Base-by-base conservation (phyloP, 768 basidiomycete species). In the Terana coerulea region DNA sequence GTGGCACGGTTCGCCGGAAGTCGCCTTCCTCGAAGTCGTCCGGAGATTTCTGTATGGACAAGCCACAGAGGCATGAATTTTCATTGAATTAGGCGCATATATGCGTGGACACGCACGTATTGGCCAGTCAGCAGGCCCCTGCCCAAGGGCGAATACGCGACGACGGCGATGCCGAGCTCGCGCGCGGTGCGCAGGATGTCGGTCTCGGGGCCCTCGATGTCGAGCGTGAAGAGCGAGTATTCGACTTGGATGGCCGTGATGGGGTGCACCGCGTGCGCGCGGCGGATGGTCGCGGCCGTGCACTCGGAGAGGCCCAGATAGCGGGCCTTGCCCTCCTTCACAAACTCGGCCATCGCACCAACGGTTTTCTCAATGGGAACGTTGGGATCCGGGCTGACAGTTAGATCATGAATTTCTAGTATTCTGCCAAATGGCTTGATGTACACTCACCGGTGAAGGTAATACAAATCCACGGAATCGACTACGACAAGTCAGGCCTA, bases 301-400 rank as follows among this genome's bases (percentile, higher is more conserved):
- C 59, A 59, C 52, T 73, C 72, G 29, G 69, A 72, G 34, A 73
- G 63, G 19, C 72, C 72, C 31, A 73, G 47, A 56, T 71, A 61
- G 34, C 65, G 67, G 17, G 67, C 62, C 51, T 70, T 71, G 4
- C 71, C 71, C 15, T 31, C 65, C 37, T 59, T 54, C 34, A 65
- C 63, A 17, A 64, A 50, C 39, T 64, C 58, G 9, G 64, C 59
- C 53, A 65, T 49, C 15, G 64, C 63, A 22, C 51, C 60, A 3
- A 65, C 57, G 15, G 62, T 62, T 24, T 37, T 37, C 51, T 59
- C 61, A 41, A 61, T 61, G 31, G 60, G 60, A 14, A 61, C 60
- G 2, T 22, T 52, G 5, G 58, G 58, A 29, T 61, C 56, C 12
- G 52, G 52, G 9, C 56, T 55, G 40, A 37, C 37, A 28, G 30